Base-by-base conservation (phyloP, 768 basidiomycete species). In the Fibroporia radiculosa region DNA sequence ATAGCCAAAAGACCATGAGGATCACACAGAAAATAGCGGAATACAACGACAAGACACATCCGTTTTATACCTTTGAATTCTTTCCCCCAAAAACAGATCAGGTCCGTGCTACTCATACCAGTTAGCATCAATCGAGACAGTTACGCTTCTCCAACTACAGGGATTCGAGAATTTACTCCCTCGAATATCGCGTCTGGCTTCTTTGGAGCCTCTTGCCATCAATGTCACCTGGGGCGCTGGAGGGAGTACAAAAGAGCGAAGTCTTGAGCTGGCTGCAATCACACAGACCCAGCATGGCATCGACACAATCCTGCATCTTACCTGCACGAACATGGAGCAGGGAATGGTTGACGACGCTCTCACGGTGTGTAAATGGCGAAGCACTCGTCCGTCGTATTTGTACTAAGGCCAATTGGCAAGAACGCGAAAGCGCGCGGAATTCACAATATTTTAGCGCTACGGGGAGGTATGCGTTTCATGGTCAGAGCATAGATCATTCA, bases 161-260 rank as follows among this genome's bases (percentile, higher is more conserved):
- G 95, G 95, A 40, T 88, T 96, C 56, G 81, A 87, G 57, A 99
- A 99, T 61, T 73, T 99, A 19, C 69, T 92, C 48, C 71, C 88
- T 40, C 88, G 96, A 35, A 89, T 98, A 52, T 77, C 82, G 23
- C 78, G 96, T 39, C 71, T 98, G 46, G 71, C 83, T n/a, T 56
- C 68, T 5, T 70, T 98, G 12, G 67, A 79, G 27, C 92, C 93
- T 5, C 70, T 93, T 5, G 93, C 87, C 19, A 75, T 98, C 47
- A 93, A 84, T 56, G 75, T 98, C 18, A 98, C 96, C 56, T 98
- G 96, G 96, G 96, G 96, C 34, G 95, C 96, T 0, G 95, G 96
- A 8, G 95, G 96, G 2, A 80, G 82, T 6, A 98, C 95, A 0
- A 90, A 78, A 54, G 87, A 93, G 26, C 75, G 86, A 25, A 89